Conservation (phyloP, 2,329 filamentous ascomycete species). For the Apiospora rasikravindrae region DNA sequence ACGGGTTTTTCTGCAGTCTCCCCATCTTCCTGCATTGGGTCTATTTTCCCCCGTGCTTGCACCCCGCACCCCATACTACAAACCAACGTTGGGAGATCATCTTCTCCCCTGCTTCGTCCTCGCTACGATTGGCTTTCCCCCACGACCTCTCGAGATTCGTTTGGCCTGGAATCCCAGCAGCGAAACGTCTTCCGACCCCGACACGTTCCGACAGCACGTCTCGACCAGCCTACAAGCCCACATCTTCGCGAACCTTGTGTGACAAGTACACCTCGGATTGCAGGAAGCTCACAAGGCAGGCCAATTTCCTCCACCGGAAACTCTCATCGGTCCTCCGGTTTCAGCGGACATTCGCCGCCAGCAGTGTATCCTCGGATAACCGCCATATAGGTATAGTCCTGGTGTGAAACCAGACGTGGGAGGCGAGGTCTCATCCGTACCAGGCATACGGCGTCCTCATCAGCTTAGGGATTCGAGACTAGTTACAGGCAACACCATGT, state of each 20-base stretch:
- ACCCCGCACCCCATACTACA: constrained; percentile 15
- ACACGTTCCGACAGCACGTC: constrained; percentile 5
- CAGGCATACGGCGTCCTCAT: constrained; percentile 15
- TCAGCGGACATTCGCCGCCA: neutral
- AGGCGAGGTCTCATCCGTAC: constrained; percentile 19
- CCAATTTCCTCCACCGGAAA: neutral
- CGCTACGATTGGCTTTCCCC: constrained; percentile 4
- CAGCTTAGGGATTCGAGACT: neutral
- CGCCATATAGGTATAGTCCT: constrained; percentile 11
- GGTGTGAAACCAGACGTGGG: constrained; percentile 18
- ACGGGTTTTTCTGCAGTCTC: neutral
- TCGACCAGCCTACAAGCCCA: neutral
- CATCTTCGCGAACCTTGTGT: neutral
- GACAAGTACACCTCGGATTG: neutral
- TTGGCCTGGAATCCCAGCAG: neutral
- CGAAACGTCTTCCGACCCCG: neutral
- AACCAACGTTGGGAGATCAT: constrained; percentile 6
- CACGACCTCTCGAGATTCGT: constrained; percentile 8
- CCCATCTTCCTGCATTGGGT: constrained; percentile 1
- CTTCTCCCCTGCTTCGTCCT: neutral
- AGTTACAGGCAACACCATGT: constrained; percentile 47
- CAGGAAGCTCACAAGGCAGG: neutral
- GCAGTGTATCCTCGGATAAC: neutral
- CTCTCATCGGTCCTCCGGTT: neutral
- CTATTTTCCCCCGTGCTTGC: neutral